Evolutionary conservation across 2,329 filamentous ascomycete species (phyloP), one percentile per base, ranked within the genome.

Genomic region (Cephalotrichum gorgonifer): DNA sequence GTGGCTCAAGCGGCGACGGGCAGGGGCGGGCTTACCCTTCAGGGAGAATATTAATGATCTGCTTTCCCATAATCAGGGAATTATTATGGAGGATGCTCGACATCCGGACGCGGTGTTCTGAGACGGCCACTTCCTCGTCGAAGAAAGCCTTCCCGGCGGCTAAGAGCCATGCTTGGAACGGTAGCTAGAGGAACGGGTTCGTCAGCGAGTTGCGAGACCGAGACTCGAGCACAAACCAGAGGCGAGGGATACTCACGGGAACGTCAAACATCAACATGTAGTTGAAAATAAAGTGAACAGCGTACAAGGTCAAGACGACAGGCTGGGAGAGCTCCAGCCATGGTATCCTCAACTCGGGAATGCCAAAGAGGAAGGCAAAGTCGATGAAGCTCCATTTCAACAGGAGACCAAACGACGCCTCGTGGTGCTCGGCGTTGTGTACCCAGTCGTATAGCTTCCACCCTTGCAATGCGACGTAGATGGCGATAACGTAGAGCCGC

Each of bases 1-100:
- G 17, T 22, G 15, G 25, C 7, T 8, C n/a, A 14, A 20, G 61
- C 6, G 14, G 9, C 3, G n/a, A 26, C 8, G n/a, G 15, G 23
- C 17, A 5, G 28, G n/a, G n/a, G n/a, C n/a, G n/a, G 3, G 9
- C 74, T 56, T 64, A 85, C 72, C 94, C 94, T 72, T 98, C 93
- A 2, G 93, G 93, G 49, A 98, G 73, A 60, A 98, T 95, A 62
- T 98, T 93, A 66, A 98, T 91, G 57, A 96, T 95, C 69, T 97
- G 90, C 64, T 89, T 93, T 60, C 93, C 93, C 68, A 95, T 78
- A 54, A 98, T 97, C 60, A 97, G 76, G 22, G 90, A 95, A 28
- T 88, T 79, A 63, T 97, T 96, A 63, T 96, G 88, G 53, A 95
- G 73, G 54, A 98, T 90, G 53, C 79, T 83, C 26, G 85, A 86